phyloP scores from a whole-genome alignment of 169 alveolate species.

The Cryptosporidium xiaoi region DNA sequence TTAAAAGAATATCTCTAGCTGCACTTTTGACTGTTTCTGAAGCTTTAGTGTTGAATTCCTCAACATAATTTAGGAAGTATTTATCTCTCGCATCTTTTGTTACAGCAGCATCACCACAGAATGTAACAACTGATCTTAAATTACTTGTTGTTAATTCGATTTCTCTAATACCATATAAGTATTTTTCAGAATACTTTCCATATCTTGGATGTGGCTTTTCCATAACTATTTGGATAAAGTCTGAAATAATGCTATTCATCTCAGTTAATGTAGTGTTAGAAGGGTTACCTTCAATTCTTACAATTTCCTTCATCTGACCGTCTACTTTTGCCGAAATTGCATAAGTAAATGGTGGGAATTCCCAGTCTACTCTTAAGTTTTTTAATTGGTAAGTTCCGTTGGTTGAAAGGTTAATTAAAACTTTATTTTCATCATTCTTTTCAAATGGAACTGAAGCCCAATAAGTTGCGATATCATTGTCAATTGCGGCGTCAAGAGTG shows the following conservation, averaged over 20 bases:
- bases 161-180: constrained; percentile 88
- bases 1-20: constrained; percentile 85
- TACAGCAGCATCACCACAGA: constrained; percentile 89
- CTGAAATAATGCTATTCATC: constrained; percentile 49
- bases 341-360: constrained; percentile 89
- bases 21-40: constrained; percentile 81
- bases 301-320: constrained; percentile 63
- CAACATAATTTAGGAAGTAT: constrained; percentile 87
- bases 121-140: constrained; percentile 83
- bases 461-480: constrained; percentile 85
- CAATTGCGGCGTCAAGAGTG: constrained; percentile 84
- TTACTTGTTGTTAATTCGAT: constrained; percentile 85
- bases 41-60: constrained; percentile 82
- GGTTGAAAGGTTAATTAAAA: constrained; percentile 41
- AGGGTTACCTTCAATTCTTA: constrained; percentile 63
- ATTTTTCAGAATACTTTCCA: constrained; percentile 85
- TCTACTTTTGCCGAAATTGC: constrained; percentile 85
- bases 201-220: constrained; percentile 87
- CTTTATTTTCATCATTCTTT: constrained; percentile 80
- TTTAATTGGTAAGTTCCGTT: constrained; percentile 30
- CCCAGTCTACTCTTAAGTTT: constrained; percentile 87
- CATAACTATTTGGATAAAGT: constrained; percentile 82
- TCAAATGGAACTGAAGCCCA: constrained; percentile 88
- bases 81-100: constrained; percentile 91
- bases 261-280: constrained; percentile 58